Evolutionary conservation across 768 basidiomycete species (phyloP), one percentile per base, ranked within the genome.

Genomic region (Termitomyces sp.): DNA sequence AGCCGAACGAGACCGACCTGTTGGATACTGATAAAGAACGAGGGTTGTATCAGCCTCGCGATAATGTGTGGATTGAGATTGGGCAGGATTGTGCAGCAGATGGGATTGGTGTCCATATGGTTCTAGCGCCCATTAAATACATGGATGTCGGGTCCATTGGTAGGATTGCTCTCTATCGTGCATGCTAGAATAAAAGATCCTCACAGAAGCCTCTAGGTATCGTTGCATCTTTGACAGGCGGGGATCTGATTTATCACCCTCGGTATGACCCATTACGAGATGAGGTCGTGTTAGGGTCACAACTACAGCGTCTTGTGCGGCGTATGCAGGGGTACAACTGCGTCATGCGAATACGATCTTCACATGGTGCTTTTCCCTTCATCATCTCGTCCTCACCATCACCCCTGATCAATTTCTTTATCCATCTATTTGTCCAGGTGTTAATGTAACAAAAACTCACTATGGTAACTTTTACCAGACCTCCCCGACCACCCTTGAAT

Each of bases 241-340:
- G 97, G 20, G 93, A 95, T 58, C 66, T 96, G 1, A 95, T 89
- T 73, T 96, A 88, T 76, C 90, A 95, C 67, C 97, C 96, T 9
- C 82, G 91, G n/a, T 99, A 93, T 70, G 81, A 88, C 55, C 79
- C 83, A 3, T 70, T 72, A 7, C 81, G 89, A 51, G 94, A 97
- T 69, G 79, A 79, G 8, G 66, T 75, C 8, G 75, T 84, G 5
- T 66, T 99, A 13, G 73, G 80, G n/a, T 88, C 87, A n/a, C 91
- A 98, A 66, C 68, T 98, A 23, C 78, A 78, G 56, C 80, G 91
- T 20, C 68, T 95, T 7, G 67, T 93, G 33, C 75, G 77, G 2
- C 79, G 93, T 28, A 86, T 82, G 63, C 87, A 88, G 9, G 93
- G 77, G 0, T 98, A 89, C 69, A 89, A 91, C 67, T 91, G 89